Evolutionary conservation across 176 grass and related monocot genomes (phyloP).

Genomic region (Avena eriantha): DNA sequence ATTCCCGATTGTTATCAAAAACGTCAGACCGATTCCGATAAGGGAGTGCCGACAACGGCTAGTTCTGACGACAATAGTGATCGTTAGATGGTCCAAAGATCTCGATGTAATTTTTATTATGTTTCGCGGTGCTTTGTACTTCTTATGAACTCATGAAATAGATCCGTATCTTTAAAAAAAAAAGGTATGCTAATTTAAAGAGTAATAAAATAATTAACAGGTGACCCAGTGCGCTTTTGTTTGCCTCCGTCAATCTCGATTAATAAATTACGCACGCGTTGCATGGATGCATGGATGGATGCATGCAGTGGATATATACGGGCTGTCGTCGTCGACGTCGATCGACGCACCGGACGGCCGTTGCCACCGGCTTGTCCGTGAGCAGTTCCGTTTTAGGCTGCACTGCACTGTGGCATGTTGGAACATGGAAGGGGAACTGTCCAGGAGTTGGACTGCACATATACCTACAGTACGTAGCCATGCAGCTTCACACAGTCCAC

Average conservation of each 20-base stretch:
- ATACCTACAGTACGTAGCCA: not conserved
- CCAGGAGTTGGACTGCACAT: slow-evolving; percentile 14
- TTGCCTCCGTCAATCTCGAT: not conserved
- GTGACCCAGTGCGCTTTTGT: not conserved
- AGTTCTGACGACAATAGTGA: too few relatives aligned
- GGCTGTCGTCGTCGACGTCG: not conserved
- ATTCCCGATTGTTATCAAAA: too few relatives aligned
- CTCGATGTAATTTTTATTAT: too few relatives aligned
- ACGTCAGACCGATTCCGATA: too few relatives aligned
- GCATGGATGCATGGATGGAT: not conserved
- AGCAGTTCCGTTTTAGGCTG: slow-evolving; percentile 29
- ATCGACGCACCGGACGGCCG: not conserved
- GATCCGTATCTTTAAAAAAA: too few relatives aligned
- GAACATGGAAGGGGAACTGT: not conserved
- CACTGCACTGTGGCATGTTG: not conserved
- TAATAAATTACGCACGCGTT: not conserved
- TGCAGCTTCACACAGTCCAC: not conserved
- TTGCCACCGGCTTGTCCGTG: slow-evolving; percentile 42
- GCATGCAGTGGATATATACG: not conserved
- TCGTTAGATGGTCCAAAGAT: too few relatives aligned
- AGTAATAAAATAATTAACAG: not conserved
- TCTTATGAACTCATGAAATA: too few relatives aligned
- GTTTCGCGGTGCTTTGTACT: too few relatives aligned
- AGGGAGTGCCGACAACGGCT: too few relatives aligned
- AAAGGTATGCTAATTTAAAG: too few relatives aligned